Base-by-base conservation (phyloP, 192 early-diverging fungal genomes). In the Rhizophagus clarus region DNA sequence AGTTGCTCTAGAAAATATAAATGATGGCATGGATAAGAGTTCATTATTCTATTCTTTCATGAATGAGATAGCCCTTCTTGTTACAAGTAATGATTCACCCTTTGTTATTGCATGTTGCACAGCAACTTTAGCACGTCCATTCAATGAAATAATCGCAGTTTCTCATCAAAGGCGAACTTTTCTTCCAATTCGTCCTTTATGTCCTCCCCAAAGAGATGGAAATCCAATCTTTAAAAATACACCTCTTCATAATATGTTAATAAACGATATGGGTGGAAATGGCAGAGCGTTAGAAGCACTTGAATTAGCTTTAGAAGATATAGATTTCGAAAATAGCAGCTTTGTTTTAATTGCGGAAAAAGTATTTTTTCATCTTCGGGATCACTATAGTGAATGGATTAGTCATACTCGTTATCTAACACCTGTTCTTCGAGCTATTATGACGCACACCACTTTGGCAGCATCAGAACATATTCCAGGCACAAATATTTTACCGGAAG, bases 211-310 rank as follows among this genome's bases (percentile, higher is more conserved):
- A 74, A 45, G 26, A 28, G 0, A 51, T 0, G 49, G n/a, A 45
- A 74, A 56, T 11, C 42, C 10, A 29, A 42, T 74, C 0, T 74
- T 74, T 37, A 11, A 34, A 51, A 20, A 74, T 22, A 45, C 2
- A 26, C 72, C 49, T 0, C 40, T 51, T 56, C n/a, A 45, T 4
- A 15, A 1, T 0, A 74, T 74, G 42, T 40, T 74, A 26, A 29
- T 74, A n/a, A 74, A 29, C 42, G 72, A 74, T 60, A 74, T 74
- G 72, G 72, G 49, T 56, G 72, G 72, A 32, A n/a, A 56, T 56
- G 72, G 72, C 6, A 22, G 24, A 29, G 45, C 72, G 0, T 56
- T 74, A 32, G 72, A 74, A 60, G 14, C 31, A 74, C 20, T 74
- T n/a, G 22, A 60, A 74, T 29, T 1, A n/a, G 37, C 49, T 29